Percentiles rank a stretch among this genome's conserved stretches.
Conservation (phyloP, 495 filamentous ascomycete genomes). For the Podospora tetraspora region DNA sequence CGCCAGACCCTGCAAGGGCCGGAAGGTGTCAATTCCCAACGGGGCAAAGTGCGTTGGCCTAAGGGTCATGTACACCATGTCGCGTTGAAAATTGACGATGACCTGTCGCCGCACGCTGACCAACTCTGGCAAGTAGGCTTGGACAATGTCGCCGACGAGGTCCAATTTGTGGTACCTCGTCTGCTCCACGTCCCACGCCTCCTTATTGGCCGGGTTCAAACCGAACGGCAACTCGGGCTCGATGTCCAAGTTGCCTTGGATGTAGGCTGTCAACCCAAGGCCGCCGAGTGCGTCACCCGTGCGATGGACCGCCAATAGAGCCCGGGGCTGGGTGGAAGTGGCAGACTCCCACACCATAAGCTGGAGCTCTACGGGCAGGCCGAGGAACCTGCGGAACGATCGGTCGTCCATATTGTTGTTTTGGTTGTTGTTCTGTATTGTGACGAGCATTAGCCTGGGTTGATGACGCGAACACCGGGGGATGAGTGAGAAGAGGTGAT, state of each 20-base stretch:
- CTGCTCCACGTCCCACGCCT: not conserved
- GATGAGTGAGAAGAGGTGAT: not conserved
- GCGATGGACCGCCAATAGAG: not conserved
- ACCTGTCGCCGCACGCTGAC: not conserved
- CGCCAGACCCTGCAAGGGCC: not conserved
- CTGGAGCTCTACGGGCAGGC: not conserved
- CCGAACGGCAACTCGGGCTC: no score
- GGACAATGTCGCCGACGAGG: not conserved
- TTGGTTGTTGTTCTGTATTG: not conserved
- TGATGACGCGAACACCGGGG: not conserved
- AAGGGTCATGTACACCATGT: not conserved
- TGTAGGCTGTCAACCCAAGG: not conserved
- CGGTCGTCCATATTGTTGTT: not conserved
- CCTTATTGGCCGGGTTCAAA: not conserved
- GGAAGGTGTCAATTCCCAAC: not conserved
- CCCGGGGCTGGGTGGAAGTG: not conserved
- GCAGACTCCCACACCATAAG: not conserved
- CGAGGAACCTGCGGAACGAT: not conserved
- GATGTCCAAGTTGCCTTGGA: not conserved
- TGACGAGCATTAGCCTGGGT: not conserved
- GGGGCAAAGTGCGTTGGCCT: not conserved
- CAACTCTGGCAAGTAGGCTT: not conserved
- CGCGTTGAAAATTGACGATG: not conserved
- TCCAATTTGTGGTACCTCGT: not conserved
- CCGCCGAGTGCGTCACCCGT: not conserved